Evolutionary conservation across 1,284 basidiomycete genomes (phyloP), one percentile per base, ranked within the genome.

Genomic region (Ustilago vetiveriae): DNA sequence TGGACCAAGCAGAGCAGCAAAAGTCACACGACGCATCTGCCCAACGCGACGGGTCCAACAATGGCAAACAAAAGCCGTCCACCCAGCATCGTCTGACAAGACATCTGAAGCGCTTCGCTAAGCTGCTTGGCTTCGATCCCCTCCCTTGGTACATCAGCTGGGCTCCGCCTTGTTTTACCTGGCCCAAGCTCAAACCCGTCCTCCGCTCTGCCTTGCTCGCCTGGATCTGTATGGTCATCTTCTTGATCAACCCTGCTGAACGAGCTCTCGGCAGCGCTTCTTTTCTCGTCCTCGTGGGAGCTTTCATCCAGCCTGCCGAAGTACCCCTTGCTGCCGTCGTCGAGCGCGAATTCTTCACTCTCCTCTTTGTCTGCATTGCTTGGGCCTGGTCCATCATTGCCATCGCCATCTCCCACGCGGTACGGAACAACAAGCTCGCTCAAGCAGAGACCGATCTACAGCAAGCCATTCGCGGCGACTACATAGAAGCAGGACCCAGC

Each of bases 321-420:
- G 88, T 89, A 44, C 89, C 90, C 0, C 88, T 91, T 59, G 84
- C 89, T 11, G 84, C 86, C 3, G 87, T 90, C 3, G 76, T 90
- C 19, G 90, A 92, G 74, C 87, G 89, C 6, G 90, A 91, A 72
- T 59, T 87, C 14, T 83, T 87, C n/a, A 87, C 89, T 24, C 70
- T 90, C 3, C 42, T 85, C 1, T 86, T 88, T 30, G 85, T 85
- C 0, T 73, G 83, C 8, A 24, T 83, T 8, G 84, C 85, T 21
- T 92, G 89, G 89, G 89, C 86, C 17, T 92, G 89, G 88, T 83
- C 84, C 19, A 88, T 86, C 75, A 82, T 92, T 5, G 90, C 86
- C 6, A 87, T 90, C 17, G 86, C 86, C 71, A 83, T 91, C 11
- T 87, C 90, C 0, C 83, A 86, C 73, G 77, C 89, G 7, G 85